phyloP scores from a whole-genome alignment of 352 stramenopile genomes.

The Nothophytophthora sp. region DNA sequence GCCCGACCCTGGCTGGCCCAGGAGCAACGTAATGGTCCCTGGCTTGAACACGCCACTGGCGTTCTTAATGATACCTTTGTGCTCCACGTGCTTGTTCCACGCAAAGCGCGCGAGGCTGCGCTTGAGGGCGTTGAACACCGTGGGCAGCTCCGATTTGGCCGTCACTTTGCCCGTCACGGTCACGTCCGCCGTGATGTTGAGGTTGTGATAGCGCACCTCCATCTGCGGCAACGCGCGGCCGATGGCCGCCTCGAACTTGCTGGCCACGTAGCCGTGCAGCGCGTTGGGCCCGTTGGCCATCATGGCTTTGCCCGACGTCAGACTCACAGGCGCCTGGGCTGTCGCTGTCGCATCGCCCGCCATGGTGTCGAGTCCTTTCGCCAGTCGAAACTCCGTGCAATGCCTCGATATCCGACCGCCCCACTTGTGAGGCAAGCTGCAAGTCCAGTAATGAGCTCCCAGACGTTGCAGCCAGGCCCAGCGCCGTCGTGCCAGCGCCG shows the following conservation, averaged over 20 bases:
- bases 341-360: too few species aligned
- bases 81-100: constrained; percentile 29
- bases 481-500: too few species aligned
- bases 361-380: too few species aligned
- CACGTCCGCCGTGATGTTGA: constrained; percentile 40
- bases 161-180: constrained; percentile 19
- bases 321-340: background rate
- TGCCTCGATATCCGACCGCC: too few species aligned
- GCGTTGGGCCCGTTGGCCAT: constrained; percentile 36
- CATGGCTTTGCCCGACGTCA: constrained; percentile 25
- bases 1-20: constrained; percentile 39
- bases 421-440: too few species aligned
- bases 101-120: constrained; percentile 19
- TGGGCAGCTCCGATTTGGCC: constrained; percentile 34
- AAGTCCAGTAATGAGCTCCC: too few species aligned
- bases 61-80: constrained; percentile 38
- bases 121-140: constrained; percentile 30
- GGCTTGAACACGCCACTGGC: constrained; percentile 29
- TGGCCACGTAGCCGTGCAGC: constrained; percentile 38
- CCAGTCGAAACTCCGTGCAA: too few species aligned
- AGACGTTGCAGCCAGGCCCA: too few species aligned
- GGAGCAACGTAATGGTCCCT: constrained; percentile 33
- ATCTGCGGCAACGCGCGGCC: constrained; percentile 50
- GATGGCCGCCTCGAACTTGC: constrained; percentile 36
- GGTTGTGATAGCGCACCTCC: constrained; percentile 56